Evolutionary conservation across 352 stramenopile genomes (phyloP), one percentile per base, ranked within the genome.

Genomic region (Nothophytophthora sp.): DNA sequence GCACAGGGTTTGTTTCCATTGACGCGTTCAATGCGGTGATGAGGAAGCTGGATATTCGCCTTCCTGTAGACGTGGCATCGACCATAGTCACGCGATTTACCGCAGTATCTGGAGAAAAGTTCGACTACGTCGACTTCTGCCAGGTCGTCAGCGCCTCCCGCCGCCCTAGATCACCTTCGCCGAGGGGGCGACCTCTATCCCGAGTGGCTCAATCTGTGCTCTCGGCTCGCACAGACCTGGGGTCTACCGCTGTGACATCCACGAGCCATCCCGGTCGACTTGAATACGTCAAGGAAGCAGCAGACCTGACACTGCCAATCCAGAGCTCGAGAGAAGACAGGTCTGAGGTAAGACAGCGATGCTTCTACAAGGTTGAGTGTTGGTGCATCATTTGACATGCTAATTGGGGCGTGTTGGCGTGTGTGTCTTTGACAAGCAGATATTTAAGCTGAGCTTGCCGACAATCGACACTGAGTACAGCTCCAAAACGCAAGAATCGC

Each of bases 51-150:
- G 74, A 88, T 35, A 77, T 91, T 27, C 73, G 59, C 29, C 43
- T 87, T 20, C 36, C 69, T 0, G 16, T 52, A 2, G 81, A 89
- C 24, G 48, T 87, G 23, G 54, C 55, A 8, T 54, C 55, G n/a
- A 75, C 61, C 13, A 48, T 90, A 9, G 50, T 86, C 18, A 28
- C 56, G 10, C 73, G 79, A 13, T 92, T 87, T 54, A 64, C 67
- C 0, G 60, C 54, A 5, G 42, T 71, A 5, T 69, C 67, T 19
- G 64, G 63, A 1, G 71, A 86, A 20, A 78, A 64, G 30, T 85
- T 92, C 48, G 79, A 92, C 57, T 90, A 88, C 29, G 57, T 92
- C 1, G 77, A 89, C 38, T 89, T 90, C 38, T 86, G 72, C 46
- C 67, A 87, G 37, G 27, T 63, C 41, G 46, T 67, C 16, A 38